Base-by-base conservation (phyloP, 2,329 filamentous ascomycete species). In the Trichophyton equinum region DNA sequence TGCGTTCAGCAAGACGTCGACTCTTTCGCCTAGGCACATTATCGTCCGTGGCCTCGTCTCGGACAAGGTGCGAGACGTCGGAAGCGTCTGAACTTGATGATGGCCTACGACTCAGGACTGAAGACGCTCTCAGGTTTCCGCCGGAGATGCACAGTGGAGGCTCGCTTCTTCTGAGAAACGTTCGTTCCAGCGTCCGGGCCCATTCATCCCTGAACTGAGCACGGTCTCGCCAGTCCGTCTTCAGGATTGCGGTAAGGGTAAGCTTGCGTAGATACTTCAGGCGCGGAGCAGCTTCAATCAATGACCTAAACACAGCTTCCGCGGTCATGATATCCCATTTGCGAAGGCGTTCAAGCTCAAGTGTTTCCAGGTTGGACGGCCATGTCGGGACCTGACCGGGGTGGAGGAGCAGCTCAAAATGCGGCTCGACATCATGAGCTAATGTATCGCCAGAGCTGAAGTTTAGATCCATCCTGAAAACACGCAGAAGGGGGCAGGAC, bases 181-280 rank as follows among this genome's bases (percentile, higher is more conserved):
- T 70, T 11, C 77, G 79, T 60, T 84, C 81, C 58, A 96, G 76
- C 64, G 80, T 85, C n/a, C 81, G 78, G 57, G 85, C 85, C 89
- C 91, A 95, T 65, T 83, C 82, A 65, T 87, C 84, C 44, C 91
- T 83, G 68, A 96, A 86, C n/a, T 81, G 81, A 18, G 88, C 88
- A 47, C 92, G 84, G 69, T 90, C 84, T 63, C 90, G 85, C 89
- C 91, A 96, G 9, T 79, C 78, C 27, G 87, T 85, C 68, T 91
- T 84, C 56, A 96, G 78, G 72, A 90, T 92, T 0, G 87, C 85
- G 67, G 86, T 88, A 65, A 96, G 82, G 1, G 82, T 79, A 9
- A 96, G 76, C 49, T 81, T 78, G 7, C 90, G 85, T 25, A 97
- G 79, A 62, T 84, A 76, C 0, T 79, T 82, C 22, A 97, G 72